phyloP scores from a whole-genome alignment of 2,329 filamentous ascomycete genomes.

The Trichoderma endophyticum region DNA sequence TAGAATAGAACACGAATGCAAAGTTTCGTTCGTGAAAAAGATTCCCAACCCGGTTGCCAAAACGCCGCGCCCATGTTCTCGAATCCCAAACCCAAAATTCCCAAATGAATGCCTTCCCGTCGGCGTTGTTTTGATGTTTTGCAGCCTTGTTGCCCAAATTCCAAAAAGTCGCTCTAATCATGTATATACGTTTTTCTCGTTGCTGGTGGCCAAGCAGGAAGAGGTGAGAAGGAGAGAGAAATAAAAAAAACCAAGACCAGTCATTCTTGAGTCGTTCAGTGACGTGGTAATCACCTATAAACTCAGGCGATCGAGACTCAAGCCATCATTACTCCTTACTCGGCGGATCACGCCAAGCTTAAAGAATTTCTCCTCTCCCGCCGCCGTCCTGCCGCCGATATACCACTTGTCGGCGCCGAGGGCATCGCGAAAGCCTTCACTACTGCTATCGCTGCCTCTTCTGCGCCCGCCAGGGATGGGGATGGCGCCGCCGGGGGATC shows the following conservation, averaged over 20 bases:
- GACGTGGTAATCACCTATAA: constrained; percentile 58
- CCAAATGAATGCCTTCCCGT: constrained; percentile 4
- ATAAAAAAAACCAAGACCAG: background rate
- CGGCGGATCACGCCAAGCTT: constrained; percentile 73
- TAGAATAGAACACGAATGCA: background rate
- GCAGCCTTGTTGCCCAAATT: constrained; percentile 5
- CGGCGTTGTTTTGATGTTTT: background rate
- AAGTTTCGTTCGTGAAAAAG: background rate
- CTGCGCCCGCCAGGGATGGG: constrained; percentile 45
- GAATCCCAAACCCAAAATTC: background rate
- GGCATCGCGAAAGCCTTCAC: constrained; percentile 72
- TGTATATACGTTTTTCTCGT: constrained; percentile 15
- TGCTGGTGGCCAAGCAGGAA: background rate
- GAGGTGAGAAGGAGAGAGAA: background rate
- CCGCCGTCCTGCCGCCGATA: constrained; percentile 71
- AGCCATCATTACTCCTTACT: constrained; percentile 68
- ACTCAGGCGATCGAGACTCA: constrained; percentile 73
- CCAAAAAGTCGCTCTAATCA: constrained; percentile 12
- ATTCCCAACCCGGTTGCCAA: background rate
- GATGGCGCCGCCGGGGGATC: constrained; percentile 31
- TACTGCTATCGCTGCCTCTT: constrained; percentile 71
- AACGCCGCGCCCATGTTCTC: constrained; percentile 13
- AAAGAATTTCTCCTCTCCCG: constrained; percentile 77
- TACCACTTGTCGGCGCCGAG: constrained; percentile 76
- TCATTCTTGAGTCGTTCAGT: no score